Evolutionary conservation across 192 early-diverging fungal genomes (phyloP).

Genomic region (Entophlyctis luteolus): DNA sequence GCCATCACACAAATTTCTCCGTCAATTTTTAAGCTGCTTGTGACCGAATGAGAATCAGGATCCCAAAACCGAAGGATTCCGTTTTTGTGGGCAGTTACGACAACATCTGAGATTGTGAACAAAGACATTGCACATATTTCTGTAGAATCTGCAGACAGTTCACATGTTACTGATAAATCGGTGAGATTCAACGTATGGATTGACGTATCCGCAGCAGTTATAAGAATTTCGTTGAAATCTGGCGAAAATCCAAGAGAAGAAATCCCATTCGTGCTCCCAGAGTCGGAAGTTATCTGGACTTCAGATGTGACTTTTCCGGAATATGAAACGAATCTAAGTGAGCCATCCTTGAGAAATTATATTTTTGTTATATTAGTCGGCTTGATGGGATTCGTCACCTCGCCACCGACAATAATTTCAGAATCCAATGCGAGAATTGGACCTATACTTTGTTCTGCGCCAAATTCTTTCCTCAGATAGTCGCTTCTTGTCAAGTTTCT

Average conservation of each 20-base stretch:
- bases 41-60: slow-evolving; percentile 9
- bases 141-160: neutral
- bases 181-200: slow-evolving; percentile 23
- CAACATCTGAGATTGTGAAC: slow-evolving; percentile 17
- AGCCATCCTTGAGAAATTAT: slow-evolving; percentile 35
- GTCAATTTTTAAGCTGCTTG: neutral
- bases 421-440: slow-evolving; percentile 31
- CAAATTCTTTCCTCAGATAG: slow-evolving; percentile 18
- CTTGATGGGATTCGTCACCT: slow-evolving; percentile 29
- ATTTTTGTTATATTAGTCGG: no score
- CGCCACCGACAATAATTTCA: slow-evolving; percentile 35
- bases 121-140: slow-evolving; percentile 14
- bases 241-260: slow-evolving; percentile 36
- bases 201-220: slow-evolving; percentile 22
- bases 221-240: slow-evolving; percentile 29
- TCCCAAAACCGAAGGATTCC: slow-evolving; percentile 33
- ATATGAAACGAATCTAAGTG: slow-evolving; percentile 28
- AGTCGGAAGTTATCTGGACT: no score
- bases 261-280: no score
- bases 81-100: slow-evolving; percentile 24
- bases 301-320: slow-evolving; percentile 19
- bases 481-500: neutral
- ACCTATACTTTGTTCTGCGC: slow-evolving; percentile 20
- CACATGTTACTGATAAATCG: neutral
- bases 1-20: slow-evolving; percentile 10